Evolutionary conservation across 140 eudicot genomes (phyloP).

Genomic region (Senecio squalidus): DNA sequence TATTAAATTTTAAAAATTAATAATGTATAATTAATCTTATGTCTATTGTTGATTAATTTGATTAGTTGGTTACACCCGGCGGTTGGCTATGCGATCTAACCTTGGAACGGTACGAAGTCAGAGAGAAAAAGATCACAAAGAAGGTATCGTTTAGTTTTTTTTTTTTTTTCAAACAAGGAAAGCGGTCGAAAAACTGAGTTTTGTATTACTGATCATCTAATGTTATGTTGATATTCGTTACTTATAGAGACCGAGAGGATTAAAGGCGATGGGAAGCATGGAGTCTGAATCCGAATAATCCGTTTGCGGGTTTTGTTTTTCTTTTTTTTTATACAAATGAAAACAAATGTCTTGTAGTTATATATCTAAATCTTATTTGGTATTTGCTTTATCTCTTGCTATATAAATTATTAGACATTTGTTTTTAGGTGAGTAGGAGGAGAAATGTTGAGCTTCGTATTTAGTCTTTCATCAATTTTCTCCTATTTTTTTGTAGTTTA

Average conservation of each 20-base stretch:
- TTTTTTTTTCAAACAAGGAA: no score
- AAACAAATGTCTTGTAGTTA: slow-evolving; percentile 13
- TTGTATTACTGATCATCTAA: no score
- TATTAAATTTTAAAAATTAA: no score
- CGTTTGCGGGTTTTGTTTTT: background rate
- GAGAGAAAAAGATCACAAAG: slow-evolving; percentile 82
- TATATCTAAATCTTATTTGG: slow-evolving; percentile 9
- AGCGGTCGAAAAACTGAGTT: no score
- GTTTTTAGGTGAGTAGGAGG: slow-evolving; percentile 15
- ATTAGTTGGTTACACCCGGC: slow-evolving; percentile 78
- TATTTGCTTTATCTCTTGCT: background rate
- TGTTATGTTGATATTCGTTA: background rate
- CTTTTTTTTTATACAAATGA: background rate
- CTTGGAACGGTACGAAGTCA: slow-evolving; percentile 79
- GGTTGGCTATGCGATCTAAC: slow-evolving; percentile 87
- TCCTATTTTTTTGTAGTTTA: slow-evolving; percentile 12
- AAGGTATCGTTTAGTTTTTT: slow-evolving; percentile 41
- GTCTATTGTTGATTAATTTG: background rate
- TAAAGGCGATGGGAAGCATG: slow-evolving; percentile 85
- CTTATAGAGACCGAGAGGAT: slow-evolving; percentile 83
- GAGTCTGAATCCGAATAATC: slow-evolving; percentile 78
- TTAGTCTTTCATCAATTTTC: slow-evolving; percentile 22
- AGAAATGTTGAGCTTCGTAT: slow-evolving; percentile 19
- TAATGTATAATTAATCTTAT: background rate
- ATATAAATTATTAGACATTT: slow-evolving; percentile 12